Base-by-base conservation (phyloP, 495 filamentous ascomycete genomes). In the Talaromyces thailandensis region DNA sequence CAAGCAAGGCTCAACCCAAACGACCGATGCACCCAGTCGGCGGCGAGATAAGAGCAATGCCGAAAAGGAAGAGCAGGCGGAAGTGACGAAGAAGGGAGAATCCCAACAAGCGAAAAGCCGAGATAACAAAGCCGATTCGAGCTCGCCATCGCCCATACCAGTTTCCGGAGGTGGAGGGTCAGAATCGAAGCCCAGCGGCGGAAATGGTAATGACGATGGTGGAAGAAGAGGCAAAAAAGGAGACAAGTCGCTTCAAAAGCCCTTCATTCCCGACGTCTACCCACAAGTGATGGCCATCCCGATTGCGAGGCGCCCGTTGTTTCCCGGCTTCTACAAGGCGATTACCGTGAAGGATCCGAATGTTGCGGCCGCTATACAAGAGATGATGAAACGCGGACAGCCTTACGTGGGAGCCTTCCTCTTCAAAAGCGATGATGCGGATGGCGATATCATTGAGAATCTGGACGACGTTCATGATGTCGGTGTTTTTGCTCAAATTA, bases 271-370 rank as follows among this genome's bases (percentile, higher is more conserved):
- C 23, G 95, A 97, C 56, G 86, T 97, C 40, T 99, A 99, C 71
- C 94, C 95, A 23, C 93, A 98, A 69, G 92, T 99, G 56, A 92
- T 99, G 88, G 95, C 95, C 1, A 93, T 99, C 61, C 94, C 95
- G n/a, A 96, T 99, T 66, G 88, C 90, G 5, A 93, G 94, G 75
- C 84, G 95, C 53, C 95, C 94, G 25, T 76, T 99, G 2, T 99
- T 97, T 74, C 95, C 95, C 0, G 95, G 95, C 0, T 99, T 96
- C 76, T 99, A 99, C 77, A 99, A 99, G 72, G 93, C 95, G 3
- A 90, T 99, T 63, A 98, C 94, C 4, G 92, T 99, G 59, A 87
- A 88, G 64, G 91, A 99, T 70, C 89, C 86, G 5, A 88, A 91
- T 65, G 95, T 99, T 24, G 86, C 90, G 31, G 81, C 84, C 37